Base-by-base conservation (phyloP, 345 rosid species). In the Citrus maxima region DNA sequence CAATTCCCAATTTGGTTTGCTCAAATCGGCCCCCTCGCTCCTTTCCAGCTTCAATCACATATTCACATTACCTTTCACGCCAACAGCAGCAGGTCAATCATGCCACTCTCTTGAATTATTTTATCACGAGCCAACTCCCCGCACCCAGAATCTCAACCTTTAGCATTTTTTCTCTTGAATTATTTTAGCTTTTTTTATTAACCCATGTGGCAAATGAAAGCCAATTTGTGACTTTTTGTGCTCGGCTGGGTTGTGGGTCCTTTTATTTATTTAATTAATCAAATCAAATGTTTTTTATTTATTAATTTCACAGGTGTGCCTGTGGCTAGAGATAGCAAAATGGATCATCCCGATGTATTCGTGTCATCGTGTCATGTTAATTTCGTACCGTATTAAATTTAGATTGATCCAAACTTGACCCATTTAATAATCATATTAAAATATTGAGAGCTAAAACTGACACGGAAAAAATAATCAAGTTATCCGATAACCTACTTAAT, bases 381-480 rank as follows among this genome's bases (percentile, higher is more conserved):
- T n/a, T n/a, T n/a, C n/a, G n/a, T n/a, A n/a, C n/a, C n/a, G n/a
- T n/a, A n/a, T n/a, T n/a, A n/a, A n/a, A 32, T 32, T 32, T 32
- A 32, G 0, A 0, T 32, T 0, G 4, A 32, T 0, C 0, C 0
- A 32, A 32, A 32, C 4, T 32, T 4, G 4, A 32, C 0, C 0
- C 4, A 32, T 32, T 32, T 32, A 32, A 32, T 32, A 32, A 32
- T 32, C 0, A 0, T 32, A 0, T 32, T 32, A 32, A 32, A 32
- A 32, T 32, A 32, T 32, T 32, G 0, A 32, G 0, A 32, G 0
- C 0, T 0, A 32, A 32, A 32, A 0, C 0, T 0, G 0, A 32
- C 4, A 3, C 0, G 0, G 0, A 4, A 32, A 32, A 32, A 32
- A 32, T 32, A 32, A 32, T 32, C 34, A 0, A 0, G 0, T 32